These are phyloP conservation scores for Trichoderma orchidacearum DNA, from an alignment of 495 filamentous ascomycete genomes.

Conservation along the genomic window DNA sequence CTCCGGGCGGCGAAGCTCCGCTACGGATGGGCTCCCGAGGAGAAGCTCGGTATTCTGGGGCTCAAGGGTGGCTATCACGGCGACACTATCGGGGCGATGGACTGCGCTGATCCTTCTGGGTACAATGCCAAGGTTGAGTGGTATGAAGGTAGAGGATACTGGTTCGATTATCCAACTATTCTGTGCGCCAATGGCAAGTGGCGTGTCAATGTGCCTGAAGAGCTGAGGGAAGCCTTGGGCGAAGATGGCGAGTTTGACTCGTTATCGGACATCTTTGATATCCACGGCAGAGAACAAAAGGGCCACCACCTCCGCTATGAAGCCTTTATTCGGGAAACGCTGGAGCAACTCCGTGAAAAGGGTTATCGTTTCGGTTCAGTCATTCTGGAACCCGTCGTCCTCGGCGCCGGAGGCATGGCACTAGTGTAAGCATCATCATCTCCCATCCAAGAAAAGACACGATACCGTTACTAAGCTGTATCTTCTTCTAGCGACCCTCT, in stretches of 20 bases:
- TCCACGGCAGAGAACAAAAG: slow-evolving; percentile 30
- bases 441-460: neutral
- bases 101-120: slow-evolving; percentile 55
- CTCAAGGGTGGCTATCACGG: slow-evolving; percentile 69
- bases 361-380: slow-evolving; percentile 59
- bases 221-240: slow-evolving; percentile 35
- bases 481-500: slow-evolving; percentile 49
- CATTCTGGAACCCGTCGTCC: slow-evolving; percentile 60
- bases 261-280: slow-evolving; percentile 47
- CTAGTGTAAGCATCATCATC: slow-evolving; percentile 41
- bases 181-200: slow-evolving; percentile 48
- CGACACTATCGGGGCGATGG: slow-evolving; percentile 74
- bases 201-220: slow-evolving; percentile 41
- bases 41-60: slow-evolving; percentile 48
- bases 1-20: slow-evolving; percentile 46
- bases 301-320: slow-evolving; percentile 35
- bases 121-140: slow-evolving; percentile 69
- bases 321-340: slow-evolving; percentile 37
- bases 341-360: slow-evolving; percentile 34
- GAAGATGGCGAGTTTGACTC: slow-evolving; percentile 28
- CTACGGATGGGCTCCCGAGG: slow-evolving; percentile 45
- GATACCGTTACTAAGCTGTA: slow-evolving; percentile 8
- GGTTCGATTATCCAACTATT: slow-evolving; percentile 63
- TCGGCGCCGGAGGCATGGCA: slow-evolving; percentile 68
- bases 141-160: slow-evolving; percentile 60